Base-by-base conservation (phyloP, 352 stramenopile species). In the Phytophthora sp. region DNA sequence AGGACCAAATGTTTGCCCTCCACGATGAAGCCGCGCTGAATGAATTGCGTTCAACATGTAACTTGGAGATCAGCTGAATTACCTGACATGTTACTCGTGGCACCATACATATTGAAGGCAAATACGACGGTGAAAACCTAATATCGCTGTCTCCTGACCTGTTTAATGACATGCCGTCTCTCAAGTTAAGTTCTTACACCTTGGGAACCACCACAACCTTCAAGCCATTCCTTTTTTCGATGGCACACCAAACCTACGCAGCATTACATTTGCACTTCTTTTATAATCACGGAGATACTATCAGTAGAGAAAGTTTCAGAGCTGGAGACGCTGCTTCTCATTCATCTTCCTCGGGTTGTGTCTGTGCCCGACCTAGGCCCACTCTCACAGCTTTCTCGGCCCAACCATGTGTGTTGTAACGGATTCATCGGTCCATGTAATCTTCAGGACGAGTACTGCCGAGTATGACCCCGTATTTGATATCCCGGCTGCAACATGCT, bases 1-100 rank as follows among this genome's bases (percentile, higher is more conserved):
- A 86, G 2, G 68, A 57, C 42, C 74, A 80, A 46, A 86, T 91
- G 66, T 94, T 97, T 62, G 86, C 89, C n/a, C 69, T 97, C n/a
- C 89, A 97, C 54, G 90, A 96, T 52, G 30, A 82, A 37, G 63
- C 63, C 4, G 79, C 81, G 13, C 74, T 95, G 1, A 34, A 82
- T 0, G 73, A 91, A 27, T 62, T 97, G 34, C 81, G 82, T 13
- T 27, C 42, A 17, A 72, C 66, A 26, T 96, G 88, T n/a, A n/a
- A n/a, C n/a, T n/a, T n/a, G n/a, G n/a, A n/a, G n/a, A n/a, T n/a
- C n/a, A n/a, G n/a, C n/a, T n/a, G n/a, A n/a, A n/a, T n/a, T n/a
- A n/a, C n/a, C n/a, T n/a, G n/a, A n/a, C n/a, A 28, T 23, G 35
- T 42, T 45, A 45, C 15, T 3, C n/a, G n/a, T n/a, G n/a, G n/a